These are phyloP conservation scores for Pyrus hybrid DNA, from an alignment of 331 rosid species.

Conservation along the genomic window DNA sequence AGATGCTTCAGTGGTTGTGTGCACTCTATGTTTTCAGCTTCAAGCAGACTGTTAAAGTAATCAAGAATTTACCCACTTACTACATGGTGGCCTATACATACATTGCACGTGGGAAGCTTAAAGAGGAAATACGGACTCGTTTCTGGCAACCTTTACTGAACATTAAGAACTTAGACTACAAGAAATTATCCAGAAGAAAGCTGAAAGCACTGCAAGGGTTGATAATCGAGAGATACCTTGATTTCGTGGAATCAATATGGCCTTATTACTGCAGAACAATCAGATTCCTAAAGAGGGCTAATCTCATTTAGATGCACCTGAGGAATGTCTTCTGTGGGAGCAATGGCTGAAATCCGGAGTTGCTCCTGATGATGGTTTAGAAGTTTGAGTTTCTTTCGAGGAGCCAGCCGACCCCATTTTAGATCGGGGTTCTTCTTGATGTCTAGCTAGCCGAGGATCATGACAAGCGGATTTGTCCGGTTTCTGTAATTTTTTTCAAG, in stretches of 20 bases:
- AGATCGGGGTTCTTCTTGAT: constrained; percentile 33
- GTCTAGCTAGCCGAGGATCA: constrained; percentile 18
- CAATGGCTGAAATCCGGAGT: constrained; percentile 23
- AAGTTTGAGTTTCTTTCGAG: constrained; percentile 13
- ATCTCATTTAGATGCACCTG: constrained; percentile 49
- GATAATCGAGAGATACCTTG: constrained; percentile 56
- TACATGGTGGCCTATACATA: constrained; percentile 35
- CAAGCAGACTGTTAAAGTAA: constrained; percentile 56
- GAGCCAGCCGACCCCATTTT: constrained; percentile 40
- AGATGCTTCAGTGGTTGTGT: constrained; percentile 44
- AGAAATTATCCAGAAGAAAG: constrained; percentile 37
- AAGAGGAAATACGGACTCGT: constrained; percentile 34
- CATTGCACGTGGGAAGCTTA: constrained; percentile 48
- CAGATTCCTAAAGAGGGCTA: constrained; percentile 74
- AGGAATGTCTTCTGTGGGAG: constrained; percentile 18
- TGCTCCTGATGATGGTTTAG: constrained; percentile 16
- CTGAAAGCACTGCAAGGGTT: constrained; percentile 44
- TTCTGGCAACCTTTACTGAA: constrained; percentile 42
- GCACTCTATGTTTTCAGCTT: constrained; percentile 62
- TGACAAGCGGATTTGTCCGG: constrained; percentile 23
- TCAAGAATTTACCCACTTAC: constrained; percentile 58
- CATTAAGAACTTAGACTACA: constrained; percentile 50
- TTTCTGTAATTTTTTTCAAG: constrained; percentile 20
- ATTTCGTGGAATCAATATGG: constrained; percentile 83
- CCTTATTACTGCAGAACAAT: constrained; percentile 68